phyloP scores from a whole-genome alignment of 495 filamentous ascomycete species.

The Haplographium delicatum region DNA sequence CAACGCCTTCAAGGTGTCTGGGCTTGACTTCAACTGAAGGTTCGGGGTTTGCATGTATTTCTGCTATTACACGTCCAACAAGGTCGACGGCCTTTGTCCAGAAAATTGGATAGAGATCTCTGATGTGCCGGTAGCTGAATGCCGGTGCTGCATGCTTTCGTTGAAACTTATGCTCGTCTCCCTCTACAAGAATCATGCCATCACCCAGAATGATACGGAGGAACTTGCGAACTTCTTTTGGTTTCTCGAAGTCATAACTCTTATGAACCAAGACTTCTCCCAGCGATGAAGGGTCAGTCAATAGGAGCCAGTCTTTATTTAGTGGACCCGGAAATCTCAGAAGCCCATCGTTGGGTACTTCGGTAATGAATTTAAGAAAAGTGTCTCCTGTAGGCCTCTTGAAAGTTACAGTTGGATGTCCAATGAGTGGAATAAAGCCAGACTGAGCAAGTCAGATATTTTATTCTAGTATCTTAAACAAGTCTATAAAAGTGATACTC shows the following conservation, averaged over 20 bases:
- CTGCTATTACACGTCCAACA: constrained; percentile 36
- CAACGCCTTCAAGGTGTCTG: constrained; percentile 41
- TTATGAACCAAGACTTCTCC: constrained; percentile 63
- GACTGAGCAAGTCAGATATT: constrained; percentile 53
- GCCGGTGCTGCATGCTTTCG: constrained; percentile 74
- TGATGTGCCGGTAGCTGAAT: constrained; percentile 79
- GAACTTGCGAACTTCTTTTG: constrained; percentile 44
- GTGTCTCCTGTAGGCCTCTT: constrained; percentile 30
- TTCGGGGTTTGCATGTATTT: constrained; percentile 16
- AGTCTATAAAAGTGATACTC: background rate
- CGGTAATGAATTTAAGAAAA: constrained; percentile 39
- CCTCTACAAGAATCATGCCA: constrained; percentile 76
- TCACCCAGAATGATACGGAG: constrained; percentile 64
- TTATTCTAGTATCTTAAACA: constrained; percentile 24
- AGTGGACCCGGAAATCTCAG: constrained; percentile 65
- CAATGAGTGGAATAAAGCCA: constrained; percentile 5
- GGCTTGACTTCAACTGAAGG: background rate
- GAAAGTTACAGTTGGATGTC: constrained; percentile 9
- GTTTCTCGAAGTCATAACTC: constrained; percentile 78
- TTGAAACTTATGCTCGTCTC: constrained; percentile 78
- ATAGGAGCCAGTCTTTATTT: constrained; percentile 63
- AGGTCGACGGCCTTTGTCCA: constrained; percentile 59
- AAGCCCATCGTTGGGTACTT: constrained; percentile 74
- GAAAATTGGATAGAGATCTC: constrained; percentile 78
- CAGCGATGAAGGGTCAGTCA: constrained; percentile 58